Conservation (phyloP, 768 basidiomycete genomes). For the Hemileccinum rubropunctum region DNA sequence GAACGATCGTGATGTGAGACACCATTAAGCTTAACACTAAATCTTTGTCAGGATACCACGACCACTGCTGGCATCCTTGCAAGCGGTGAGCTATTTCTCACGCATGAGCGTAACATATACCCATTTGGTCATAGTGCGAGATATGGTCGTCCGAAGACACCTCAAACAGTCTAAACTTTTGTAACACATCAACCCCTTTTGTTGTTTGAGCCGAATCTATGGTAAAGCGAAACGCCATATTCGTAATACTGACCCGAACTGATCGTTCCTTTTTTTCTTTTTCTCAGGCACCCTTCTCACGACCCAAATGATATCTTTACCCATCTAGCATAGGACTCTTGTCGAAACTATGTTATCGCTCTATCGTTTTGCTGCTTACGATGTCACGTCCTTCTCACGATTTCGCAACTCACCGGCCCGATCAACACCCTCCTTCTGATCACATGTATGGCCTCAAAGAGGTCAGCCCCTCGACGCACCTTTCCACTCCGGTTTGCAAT, state of each 20-base stretch:
- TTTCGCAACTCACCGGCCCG: too few relatives aligned
- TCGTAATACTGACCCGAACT: background rate
- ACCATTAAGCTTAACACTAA: background rate
- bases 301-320: conserved; percentile 1
- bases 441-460: too few relatives aligned
- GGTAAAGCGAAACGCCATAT: conserved; percentile 2
- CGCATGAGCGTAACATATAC: background rate
- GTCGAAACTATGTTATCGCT: conserved; percentile 15
- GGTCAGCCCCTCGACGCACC: too few relatives aligned
- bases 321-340: conserved; percentile 5
- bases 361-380: conserved; percentile 6
- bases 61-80: conserved; percentile 77
- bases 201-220: background rate
- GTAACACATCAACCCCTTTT: conserved; percentile 28
- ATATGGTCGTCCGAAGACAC: conserved; percentile 80
- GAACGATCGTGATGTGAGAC: background rate
- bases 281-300: conserved; percentile 4
- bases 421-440: too few relatives aligned
- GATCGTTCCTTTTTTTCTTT: background rate
- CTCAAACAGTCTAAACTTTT: conserved; percentile 70
- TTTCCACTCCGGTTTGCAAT: too few relatives aligned
- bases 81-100: conserved; percentile 48
- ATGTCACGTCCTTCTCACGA: conserved; percentile 1
- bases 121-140: conserved; percentile 50
- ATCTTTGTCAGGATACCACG: conserved; percentile 51